Conservation (phyloP, 495 filamentous ascomycete species). For the Neurospora sublineolata region DNA sequence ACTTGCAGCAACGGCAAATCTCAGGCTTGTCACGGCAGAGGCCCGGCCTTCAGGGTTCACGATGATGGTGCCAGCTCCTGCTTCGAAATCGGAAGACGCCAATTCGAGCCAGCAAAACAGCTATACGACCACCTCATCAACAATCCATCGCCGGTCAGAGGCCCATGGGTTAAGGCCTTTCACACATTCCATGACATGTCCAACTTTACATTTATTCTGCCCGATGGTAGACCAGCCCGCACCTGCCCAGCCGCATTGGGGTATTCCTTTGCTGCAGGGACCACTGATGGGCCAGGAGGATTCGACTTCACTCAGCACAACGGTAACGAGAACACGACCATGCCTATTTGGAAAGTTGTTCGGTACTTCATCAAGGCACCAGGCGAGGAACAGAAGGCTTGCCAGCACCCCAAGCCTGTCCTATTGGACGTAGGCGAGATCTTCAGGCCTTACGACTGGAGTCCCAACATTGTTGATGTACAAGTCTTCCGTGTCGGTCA, state of each 20-base stretch:
- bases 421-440: conserved; percentile 83
- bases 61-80: conserved; percentile 69
- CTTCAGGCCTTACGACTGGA: conserved; percentile 72
- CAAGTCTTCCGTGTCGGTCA: conserved; percentile 83
- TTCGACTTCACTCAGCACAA: conserved; percentile 93
- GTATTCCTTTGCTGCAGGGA: conserved; percentile 89
- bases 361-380: conserved; percentile 62
- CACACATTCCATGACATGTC: conserved; percentile 70
- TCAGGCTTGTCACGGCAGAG: conserved; percentile 72
- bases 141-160: conserved; percentile 38
- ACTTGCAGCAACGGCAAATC: conserved; percentile 63
- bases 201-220: conserved; percentile 57
- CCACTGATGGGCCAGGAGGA: conserved; percentile 81
- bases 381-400: conserved; percentile 56
- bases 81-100: conserved; percentile 65
- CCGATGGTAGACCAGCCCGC: conserved; percentile 57
- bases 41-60: conserved; percentile 61
- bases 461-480: conserved; percentile 86
- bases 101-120: conserved; percentile 55
- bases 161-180: conserved; percentile 56
- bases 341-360: conserved; percentile 74
- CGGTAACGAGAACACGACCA: conserved; percentile 59
- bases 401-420: conserved; percentile 78
- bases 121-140: conserved; percentile 48
- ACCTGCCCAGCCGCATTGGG: conserved; percentile 91